Evolutionary conservation across 2,329 filamentous ascomycete genomes (phyloP), one percentile per base, ranked within the genome.

Genomic region (Cordyceps tenuipes): DNA sequence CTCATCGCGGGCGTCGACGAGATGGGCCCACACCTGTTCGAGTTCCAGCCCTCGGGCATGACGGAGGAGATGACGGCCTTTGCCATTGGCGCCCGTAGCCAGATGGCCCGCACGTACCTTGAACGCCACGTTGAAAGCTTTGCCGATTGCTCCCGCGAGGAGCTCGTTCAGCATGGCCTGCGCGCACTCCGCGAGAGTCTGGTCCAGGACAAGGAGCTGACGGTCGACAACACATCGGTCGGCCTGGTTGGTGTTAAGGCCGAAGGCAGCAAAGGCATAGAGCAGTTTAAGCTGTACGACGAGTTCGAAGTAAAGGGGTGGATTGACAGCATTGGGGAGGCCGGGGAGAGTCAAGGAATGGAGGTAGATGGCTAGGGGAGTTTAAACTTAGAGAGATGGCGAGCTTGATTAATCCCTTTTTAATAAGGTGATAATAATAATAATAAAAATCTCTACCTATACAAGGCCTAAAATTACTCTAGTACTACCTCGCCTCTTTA

Each of bases 41-140:
- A 99, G 77, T 99, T 99, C 82, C 93, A 97, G 78, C 94, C 94
- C 12, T 90, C 85, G 59, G 94, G 94, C 52, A 88, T 97, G 82
- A 97, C 91, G 68, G 90, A 97, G 72, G 94, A 99, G 82, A 97
- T 97, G 91, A 74, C 89, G 54, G 94, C 94, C 26, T 97, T 93
- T 72, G 93, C 92, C 62, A 99, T 99, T 73, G 94, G 94, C 57
- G 94, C 94, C 52, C 83, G 94, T 68, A 94, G 89, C 74, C 94
- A 99, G 79, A 97, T 97, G 91, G 94, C 94, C 26, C 82, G 94
- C 70, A 99, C 94, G 64, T 99, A 99, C 76, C 80, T 99, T 60
- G 94, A 99, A 82, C 84, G 91, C 70, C 89, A 97, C 76, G 77
- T 97, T 63, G 92, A 96, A 64, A 78, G 85, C 66, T 97, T 99